phyloP scores from a whole-genome alignment of 2,329 filamentous ascomycete species.

The Myriosclerotinia duriaeana region DNA sequence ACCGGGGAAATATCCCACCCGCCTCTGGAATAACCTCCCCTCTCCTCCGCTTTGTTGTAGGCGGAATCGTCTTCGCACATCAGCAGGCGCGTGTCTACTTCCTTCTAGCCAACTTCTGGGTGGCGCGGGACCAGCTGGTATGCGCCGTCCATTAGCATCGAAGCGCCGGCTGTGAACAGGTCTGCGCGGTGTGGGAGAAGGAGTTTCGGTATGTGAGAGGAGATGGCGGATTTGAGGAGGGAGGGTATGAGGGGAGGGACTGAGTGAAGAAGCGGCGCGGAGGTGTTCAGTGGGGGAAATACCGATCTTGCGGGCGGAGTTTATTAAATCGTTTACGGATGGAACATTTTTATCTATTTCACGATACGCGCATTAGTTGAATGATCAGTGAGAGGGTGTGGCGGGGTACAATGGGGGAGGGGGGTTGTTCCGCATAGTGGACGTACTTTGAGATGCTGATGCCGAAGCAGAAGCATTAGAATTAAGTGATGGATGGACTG shows the following conservation, averaged over 20 bases:
- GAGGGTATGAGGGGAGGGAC: slow-evolving; percentile 49
- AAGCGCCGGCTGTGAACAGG: slow-evolving; percentile 43
- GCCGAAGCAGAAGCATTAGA: slow-evolving; percentile 39
- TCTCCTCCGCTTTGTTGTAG: slow-evolving; percentile 8
- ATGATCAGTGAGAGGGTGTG: neutral
- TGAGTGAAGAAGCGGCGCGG: slow-evolving; percentile 28
- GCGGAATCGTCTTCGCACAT: slow-evolving; percentile 8
- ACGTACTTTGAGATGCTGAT: slow-evolving; percentile 31
- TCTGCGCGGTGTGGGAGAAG: slow-evolving; percentile 47
- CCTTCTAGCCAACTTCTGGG: slow-evolving; percentile 56
- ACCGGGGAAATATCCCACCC: slow-evolving; percentile 43
- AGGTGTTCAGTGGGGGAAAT: slow-evolving; percentile 33
- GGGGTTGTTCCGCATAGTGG: slow-evolving; percentile 19
- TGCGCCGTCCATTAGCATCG: slow-evolving; percentile 50
- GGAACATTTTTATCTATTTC: slow-evolving; percentile 28
- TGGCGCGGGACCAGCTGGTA: slow-evolving; percentile 59
- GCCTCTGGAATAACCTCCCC: slow-evolving; percentile 37
- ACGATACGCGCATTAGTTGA: slow-evolving; percentile 1
- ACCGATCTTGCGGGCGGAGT: slow-evolving; percentile 53
- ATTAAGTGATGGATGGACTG: slow-evolving; percentile 51
- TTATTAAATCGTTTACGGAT: slow-evolving; percentile 60
- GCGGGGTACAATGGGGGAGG: slow-evolving; percentile 1
- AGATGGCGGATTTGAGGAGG: slow-evolving; percentile 59
- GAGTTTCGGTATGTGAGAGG: slow-evolving; percentile 57
- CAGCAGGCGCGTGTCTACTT: slow-evolving; percentile 37